Percentiles rank a stretch among this genome's conserved stretches.
These are phyloP conservation scores for Fusarium foetens DNA, from an alignment of 2,329 filamentous ascomycete species.

Conservation along the genomic window DNA sequence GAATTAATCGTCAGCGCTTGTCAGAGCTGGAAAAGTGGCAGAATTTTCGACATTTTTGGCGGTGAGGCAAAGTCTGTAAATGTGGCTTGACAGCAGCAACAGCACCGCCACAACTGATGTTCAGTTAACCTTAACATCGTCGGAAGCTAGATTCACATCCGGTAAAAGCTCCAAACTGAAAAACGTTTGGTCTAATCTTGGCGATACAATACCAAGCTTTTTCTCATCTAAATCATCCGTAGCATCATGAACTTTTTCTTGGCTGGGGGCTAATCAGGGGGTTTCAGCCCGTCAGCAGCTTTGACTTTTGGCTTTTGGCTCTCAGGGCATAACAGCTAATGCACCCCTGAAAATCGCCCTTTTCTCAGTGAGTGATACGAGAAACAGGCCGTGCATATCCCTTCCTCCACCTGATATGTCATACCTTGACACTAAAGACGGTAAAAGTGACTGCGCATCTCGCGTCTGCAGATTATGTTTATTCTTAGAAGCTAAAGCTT, in stretches of 20 bases:
- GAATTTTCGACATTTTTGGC: slow-evolving; percentile 53
- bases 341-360: slow-evolving; percentile 21
- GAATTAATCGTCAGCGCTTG: slow-evolving; percentile 12
- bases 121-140: slow-evolving; percentile 6
- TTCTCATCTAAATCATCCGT: neutral
- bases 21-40: slow-evolving; percentile 41
- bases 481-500: slow-evolving; percentile 28
- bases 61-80: slow-evolving; percentile 42
- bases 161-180: neutral
- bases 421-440: slow-evolving; percentile 6
- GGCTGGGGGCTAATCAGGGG: slow-evolving; percentile 11
- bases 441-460: slow-evolving; percentile 10
- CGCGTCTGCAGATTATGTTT: slow-evolving; percentile 20
- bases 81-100: slow-evolving; percentile 17
- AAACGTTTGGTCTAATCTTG: neutral
- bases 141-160: slow-evolving; percentile 17
- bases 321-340: slow-evolving; percentile 5
- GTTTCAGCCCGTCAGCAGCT: slow-evolving; percentile 13
- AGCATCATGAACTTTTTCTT: neutral
- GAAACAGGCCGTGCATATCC: slow-evolving; percentile 24
- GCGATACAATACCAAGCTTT: slow-evolving; percentile 8
- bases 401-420: slow-evolving; percentile 15
- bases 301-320: neutral
- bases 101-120: slow-evolving; percentile 25
- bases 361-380: neutral